These are phyloP conservation scores for Penicillium sp. DNA, from an alignment of 2,329 filamentous ascomycete species.

Conservation along the genomic window DNA sequence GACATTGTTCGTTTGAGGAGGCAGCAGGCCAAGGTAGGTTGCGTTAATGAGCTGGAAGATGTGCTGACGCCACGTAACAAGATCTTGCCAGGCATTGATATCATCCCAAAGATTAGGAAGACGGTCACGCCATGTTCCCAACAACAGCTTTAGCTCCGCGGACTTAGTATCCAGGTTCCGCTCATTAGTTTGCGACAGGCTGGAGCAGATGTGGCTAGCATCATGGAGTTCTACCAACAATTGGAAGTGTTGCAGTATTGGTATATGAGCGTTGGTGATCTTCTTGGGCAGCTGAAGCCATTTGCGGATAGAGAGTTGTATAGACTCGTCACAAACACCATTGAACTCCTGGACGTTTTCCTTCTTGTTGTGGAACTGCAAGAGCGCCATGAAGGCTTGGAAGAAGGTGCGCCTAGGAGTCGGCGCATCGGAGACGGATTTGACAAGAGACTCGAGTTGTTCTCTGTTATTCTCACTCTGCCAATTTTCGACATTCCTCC, in stretches of 20 bases:
- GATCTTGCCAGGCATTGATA: conserved; percentile 98
- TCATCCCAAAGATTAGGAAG: conserved; percentile 99
- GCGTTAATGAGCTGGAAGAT: conserved; percentile 97
- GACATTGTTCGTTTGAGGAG: conserved; percentile 77
- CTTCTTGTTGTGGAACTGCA: conserved; percentile 90
- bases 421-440: conserved; percentile 95
- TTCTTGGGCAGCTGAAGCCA: conserved; percentile 97
- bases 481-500: conserved; percentile 96
- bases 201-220: conserved; percentile 93
- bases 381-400: conserved; percentile 95
- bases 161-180: conserved; percentile 91
- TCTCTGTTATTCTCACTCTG: conserved; percentile 83
- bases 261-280: conserved; percentile 93
- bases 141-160: conserved; percentile 88
- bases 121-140: conserved; percentile 94
- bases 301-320: conserved; percentile 94
- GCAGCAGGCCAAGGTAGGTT: conserved; percentile 85
- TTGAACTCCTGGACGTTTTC: conserved; percentile 82
- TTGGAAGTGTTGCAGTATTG: conserved; percentile 95
- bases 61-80: conserved; percentile 99
- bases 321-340: conserved; percentile 91
- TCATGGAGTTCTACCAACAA: conserved; percentile 97
- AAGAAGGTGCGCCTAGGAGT: conserved; percentile 95
- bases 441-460: conserved; percentile 89
- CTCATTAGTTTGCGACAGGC: conserved; percentile 81